phyloP scores from a whole-genome alignment of 148 eudicot genomes.

The Rhododendron molle region DNA sequence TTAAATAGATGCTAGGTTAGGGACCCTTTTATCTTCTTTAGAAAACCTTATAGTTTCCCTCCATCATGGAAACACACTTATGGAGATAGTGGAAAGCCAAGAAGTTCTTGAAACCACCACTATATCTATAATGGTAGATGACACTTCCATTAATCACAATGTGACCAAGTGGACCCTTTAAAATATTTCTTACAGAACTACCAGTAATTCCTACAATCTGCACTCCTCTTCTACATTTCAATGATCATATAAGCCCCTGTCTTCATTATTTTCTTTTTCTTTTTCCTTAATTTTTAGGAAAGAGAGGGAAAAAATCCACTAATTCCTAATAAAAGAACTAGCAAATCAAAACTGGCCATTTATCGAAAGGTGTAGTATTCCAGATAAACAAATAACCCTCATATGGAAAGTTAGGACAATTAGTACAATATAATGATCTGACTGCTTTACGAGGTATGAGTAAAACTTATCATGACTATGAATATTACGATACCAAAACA shows the following conservation, averaged over 20 bases:
- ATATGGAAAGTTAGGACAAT: neutral
- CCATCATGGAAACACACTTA: too few species aligned
- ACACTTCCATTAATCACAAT: too few species aligned
- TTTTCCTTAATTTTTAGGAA: neutral
- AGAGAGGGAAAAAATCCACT: neutral
- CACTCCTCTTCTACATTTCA: neutral
- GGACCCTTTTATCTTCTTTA: too few species aligned
- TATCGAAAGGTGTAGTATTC: neutral
- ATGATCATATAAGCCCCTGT: neutral
- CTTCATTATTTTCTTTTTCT: neutral
- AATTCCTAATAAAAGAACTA: neutral
- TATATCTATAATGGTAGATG: too few species aligned
- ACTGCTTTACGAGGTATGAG: neutral
- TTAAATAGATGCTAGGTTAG: too few species aligned
- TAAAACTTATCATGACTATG: neutral
- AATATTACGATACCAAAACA: neutral
- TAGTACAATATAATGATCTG: neutral
- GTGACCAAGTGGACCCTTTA: too few species aligned
- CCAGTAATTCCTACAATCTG: neutral
- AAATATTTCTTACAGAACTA: too few species aligned
- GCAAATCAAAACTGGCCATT: neutral
- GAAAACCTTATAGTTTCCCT: too few species aligned
- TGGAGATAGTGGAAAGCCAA: too few species aligned
- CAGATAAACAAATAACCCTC: neutral
- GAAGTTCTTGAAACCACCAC: too few species aligned